Base-by-base conservation (phyloP, 768 basidiomycete species). In the Suillus sp. region DNA sequence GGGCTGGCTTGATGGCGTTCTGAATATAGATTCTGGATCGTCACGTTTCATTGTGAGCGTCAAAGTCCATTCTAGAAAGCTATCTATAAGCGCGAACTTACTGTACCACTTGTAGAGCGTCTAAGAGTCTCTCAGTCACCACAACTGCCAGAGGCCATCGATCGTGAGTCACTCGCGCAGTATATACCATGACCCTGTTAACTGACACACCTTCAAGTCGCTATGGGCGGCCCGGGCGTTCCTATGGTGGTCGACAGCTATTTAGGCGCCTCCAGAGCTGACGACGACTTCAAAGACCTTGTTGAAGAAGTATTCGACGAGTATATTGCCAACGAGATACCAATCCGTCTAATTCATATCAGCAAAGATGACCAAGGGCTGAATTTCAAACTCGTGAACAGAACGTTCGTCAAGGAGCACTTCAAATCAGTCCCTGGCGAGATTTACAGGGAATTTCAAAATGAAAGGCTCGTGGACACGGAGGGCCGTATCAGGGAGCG, bases 311-410 rank as follows among this genome's bases (percentile, higher is more conserved):
- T 59, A 25, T 62, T 59, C 38, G 56, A 62, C 5, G 61, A 62
- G n/a, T 62, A 62, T 42, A 56, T 62, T 11, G n/a, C 27, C 57
- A 60, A 63, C 32, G 62, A 60, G 11, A 35, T 63, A 4, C 59
- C 59, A 9, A 61, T 57, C 8, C 42, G 59, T n/a, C 38, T 59
- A 14, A 48, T 63, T 22, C 13, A 63, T 25, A 60, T 63, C 45
- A 59, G 20, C 35, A 10, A 37, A 1, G 38, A 25, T 30, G 4
- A 2, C 20, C 14, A 59, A 38, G 51, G 32, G 35, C 35, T 11
- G 6, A n/a, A 16, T n/a, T 62, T 61, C 22, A 16, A 25, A 48
- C 47, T 50, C 11, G 50, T 64, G 35, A 47, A 32, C 4, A 38
- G 60, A 16, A 25, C 14, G 18, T 32, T 40, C 48, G 8, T 62